Conservation (phyloP, 768 basidiomycete genomes). For the Calocera viscosa region DNA sequence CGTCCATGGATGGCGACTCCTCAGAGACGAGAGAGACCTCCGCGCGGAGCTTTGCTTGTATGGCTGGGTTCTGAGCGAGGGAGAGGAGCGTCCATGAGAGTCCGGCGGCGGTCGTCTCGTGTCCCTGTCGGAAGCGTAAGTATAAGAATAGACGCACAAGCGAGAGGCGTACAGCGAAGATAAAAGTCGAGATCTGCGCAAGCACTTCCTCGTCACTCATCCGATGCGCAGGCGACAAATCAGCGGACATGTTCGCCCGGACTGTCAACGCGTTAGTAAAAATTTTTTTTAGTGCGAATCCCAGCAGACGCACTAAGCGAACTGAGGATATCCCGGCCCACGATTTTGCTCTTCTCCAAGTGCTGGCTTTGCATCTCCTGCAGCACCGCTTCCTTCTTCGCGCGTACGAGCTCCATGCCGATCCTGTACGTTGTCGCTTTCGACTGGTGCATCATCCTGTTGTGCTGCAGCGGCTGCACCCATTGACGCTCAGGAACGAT, state of each 20-base stretch:
- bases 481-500: constrained; percentile 15
- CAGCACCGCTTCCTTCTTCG: constrained; percentile 65
- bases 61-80: constrained; percentile 50
- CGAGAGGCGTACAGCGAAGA: constrained; percentile 46
- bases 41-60: constrained; percentile 57
- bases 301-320: constrained; percentile 50
- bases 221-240: constrained; percentile 42
- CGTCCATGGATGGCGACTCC: constrained; percentile 32
- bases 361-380: constrained; percentile 27
- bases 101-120: constrained; percentile 72
- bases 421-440: constrained; percentile 41
- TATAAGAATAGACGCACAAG: background rate
- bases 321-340: constrained; percentile 58
- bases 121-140: constrained; percentile 33
- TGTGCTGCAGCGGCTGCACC: constrained; percentile 35
- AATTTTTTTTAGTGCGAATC: background rate
- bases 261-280: constrained; percentile 37
- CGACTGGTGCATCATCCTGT: constrained; percentile 34
- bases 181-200: constrained; percentile 74
- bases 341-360: constrained; percentile 41
- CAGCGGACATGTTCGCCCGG: constrained; percentile 60
- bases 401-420: constrained; percentile 48
- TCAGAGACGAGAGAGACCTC: constrained; percentile 42
- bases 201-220: constrained; percentile 82
- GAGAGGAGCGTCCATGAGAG: constrained; percentile 75